Evolutionary conservation across 164 flowering plant species (phyloP), one percentile per base, ranked within the genome.

Genomic region (Tetrastigma voinierianum): DNA sequence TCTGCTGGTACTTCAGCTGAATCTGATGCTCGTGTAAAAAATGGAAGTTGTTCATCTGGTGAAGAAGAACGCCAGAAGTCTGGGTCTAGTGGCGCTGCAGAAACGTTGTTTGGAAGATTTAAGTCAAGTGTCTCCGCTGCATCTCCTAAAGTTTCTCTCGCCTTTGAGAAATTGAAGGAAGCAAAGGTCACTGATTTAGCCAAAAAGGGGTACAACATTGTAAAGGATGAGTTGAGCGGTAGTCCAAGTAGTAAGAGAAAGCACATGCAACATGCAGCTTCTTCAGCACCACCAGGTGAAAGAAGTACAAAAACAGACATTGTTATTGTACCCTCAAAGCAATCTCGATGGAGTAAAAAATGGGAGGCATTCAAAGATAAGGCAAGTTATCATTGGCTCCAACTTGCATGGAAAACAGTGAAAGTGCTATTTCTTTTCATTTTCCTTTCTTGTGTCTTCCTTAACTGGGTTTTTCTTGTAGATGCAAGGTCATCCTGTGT

Each of bases 141-240:
- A 49, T 71, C 85, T 56, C 82, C 90, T 9, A 84, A 78, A 59
- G 79, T 86, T 48, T 84, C 89, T 18, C 17, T 46, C 23, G 90
- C 90, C 62, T 88, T 90, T 69, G 77, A 86, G 64, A 88, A 77
- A 77, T 21, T 89, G 61, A 96, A 86, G 78, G 96, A 88, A 67
- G 79, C 90, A 62, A 92, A 90, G 74, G 80, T 88, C 1, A 16
- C 78, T 68, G 98, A 90, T 67, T 59, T 89, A 12, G 91, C 89
- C n/a, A 95, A 89, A 82, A 87, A 84, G 76, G 97, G 96, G 48
- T 88, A 78, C 74, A 89, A 80, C 16, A 76, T 88, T 45, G 86
- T 96, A 45, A 92, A 87, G 84, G 99, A 96, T 67, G 99, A 96
- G 77, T 73, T 96, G 65, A 83, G 80, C 56, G 81, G 90, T 47